Conservation (phyloP, 75 land plant genomes). For the Picea glauca region DNA sequence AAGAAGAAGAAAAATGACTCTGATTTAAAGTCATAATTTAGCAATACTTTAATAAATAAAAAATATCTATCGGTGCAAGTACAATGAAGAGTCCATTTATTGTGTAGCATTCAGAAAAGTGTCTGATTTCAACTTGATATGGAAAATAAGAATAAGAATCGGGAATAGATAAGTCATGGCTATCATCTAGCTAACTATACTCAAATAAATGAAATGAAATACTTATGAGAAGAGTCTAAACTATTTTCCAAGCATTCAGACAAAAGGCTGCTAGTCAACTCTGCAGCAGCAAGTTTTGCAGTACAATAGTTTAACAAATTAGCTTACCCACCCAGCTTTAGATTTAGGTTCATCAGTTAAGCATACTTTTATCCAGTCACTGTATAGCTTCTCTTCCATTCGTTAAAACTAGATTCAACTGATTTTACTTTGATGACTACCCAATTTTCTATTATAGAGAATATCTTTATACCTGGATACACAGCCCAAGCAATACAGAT, state of each 20-base stretch:
- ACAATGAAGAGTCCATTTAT: neutral
- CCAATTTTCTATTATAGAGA: neutral
- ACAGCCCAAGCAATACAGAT: slow-evolving; percentile 82
- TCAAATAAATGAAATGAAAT: neutral
- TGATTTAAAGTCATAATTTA: neutral
- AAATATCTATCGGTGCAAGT: neutral
- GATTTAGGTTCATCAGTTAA: neutral
- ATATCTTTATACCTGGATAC: slow-evolving; percentile 77
- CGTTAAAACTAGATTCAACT: neutral
- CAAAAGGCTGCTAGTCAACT: neutral
- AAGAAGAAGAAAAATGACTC: neutral
- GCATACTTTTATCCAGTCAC: neutral
- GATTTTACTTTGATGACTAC: neutral
- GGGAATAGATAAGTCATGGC: too few species aligned
- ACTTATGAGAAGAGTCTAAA: neutral
- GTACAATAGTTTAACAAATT: neutral
- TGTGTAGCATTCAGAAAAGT: too few species aligned
- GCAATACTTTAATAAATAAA: neutral
- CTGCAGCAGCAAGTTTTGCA: neutral
- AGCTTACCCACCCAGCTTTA: neutral
- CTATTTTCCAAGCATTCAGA: slow-evolving; percentile 7
- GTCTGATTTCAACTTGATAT: too few species aligned
- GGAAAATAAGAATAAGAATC: too few species aligned
- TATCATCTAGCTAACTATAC: too few species aligned
- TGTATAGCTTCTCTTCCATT: neutral